phyloP scores from a whole-genome alignment of 345 rosid species.

The Syzygium aqueum region DNA sequence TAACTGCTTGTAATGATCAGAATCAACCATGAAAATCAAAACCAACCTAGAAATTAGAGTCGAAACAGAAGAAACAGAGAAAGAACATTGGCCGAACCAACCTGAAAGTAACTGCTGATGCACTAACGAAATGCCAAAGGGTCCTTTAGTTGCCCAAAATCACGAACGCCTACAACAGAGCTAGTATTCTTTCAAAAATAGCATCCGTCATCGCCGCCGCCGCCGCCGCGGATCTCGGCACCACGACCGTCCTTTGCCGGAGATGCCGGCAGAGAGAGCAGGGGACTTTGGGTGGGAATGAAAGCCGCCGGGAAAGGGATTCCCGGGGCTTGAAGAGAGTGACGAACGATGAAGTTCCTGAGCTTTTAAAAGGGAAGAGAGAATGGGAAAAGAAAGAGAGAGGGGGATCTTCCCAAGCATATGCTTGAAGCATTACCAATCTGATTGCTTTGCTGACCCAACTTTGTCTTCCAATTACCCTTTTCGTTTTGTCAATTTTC shows the following conservation, averaged over 20 bases:
- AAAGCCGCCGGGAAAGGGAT: not conserved
- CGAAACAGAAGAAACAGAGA: not conserved
- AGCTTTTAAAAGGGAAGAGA: not conserved
- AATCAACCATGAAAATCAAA: not conserved
- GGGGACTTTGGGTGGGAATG: not conserved
- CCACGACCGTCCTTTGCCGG: not conserved
- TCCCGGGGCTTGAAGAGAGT: not conserved
- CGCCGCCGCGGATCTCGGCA: not conserved
- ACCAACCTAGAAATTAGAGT: not conserved
- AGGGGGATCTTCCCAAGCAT: not conserved
- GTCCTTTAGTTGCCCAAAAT: not conserved
- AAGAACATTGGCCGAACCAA: not conserved
- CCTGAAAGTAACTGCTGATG: not conserved
- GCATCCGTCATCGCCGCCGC: not conserved
- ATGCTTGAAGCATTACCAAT: not conserved
- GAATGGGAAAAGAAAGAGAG: not conserved
- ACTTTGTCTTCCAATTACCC: not conserved
- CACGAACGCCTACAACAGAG: not conserved
- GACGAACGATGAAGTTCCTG: not conserved
- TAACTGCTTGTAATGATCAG: not conserved
- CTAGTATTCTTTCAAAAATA: not conserved
- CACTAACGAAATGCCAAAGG: not conserved
- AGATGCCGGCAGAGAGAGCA: not conserved
- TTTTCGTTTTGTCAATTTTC: not conserved
- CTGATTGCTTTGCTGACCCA: not conserved